Evolutionary conservation across 768 basidiomycete genomes (phyloP), one percentile per base, ranked within the genome.

Genomic region (Tephrocybe sp.): DNA sequence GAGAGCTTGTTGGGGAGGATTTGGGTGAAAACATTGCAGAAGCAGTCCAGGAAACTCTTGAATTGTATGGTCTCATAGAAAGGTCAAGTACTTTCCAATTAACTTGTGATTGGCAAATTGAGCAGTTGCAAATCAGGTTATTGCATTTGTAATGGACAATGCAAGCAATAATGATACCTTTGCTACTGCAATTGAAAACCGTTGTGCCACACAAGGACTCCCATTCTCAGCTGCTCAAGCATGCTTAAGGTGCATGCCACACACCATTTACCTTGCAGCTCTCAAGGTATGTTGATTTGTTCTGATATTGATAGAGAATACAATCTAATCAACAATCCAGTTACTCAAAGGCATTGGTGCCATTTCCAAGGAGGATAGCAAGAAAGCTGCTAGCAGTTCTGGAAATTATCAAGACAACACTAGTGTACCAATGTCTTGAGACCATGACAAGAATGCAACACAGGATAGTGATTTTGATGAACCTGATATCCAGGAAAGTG

Each of bases 161-260:
- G 68, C 70, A 1, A 50, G 60, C 0, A 73, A 73, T 48, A 73
- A 74, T 46, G 65, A 74, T 48, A 73, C 67, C 0, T n/a, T 72
- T 41, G 51, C 68, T 2, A 38, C 55, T 0, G 53, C 24, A 0
- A 58, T 73, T 33, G 63, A 57, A 25, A 8, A 11, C 0, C 51
- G 55, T 2, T 62, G 56, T 30, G 3, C 15, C 0, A 56, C 45
- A 2, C 48, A 38, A 10, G 57, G 58, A 3, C 64, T 73, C 28
- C 2, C 14, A 1, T 69, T 73, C 47, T 51, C 53, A 21, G 60
- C 67, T 1, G 14, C 2, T 8, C 39, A 60, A 10, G 56, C 67
- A 7, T 58, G 65, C 3, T 50, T 69, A 18, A 64, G 59, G n/a
- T 73, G 71, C 56, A 68, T 72, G 66, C 72, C 69, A 0, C 72